Evolutionary conservation across 352 stramenopile species (phyloP), one percentile per base, ranked within the genome.

Genomic region (Phytophthora sp.): DNA sequence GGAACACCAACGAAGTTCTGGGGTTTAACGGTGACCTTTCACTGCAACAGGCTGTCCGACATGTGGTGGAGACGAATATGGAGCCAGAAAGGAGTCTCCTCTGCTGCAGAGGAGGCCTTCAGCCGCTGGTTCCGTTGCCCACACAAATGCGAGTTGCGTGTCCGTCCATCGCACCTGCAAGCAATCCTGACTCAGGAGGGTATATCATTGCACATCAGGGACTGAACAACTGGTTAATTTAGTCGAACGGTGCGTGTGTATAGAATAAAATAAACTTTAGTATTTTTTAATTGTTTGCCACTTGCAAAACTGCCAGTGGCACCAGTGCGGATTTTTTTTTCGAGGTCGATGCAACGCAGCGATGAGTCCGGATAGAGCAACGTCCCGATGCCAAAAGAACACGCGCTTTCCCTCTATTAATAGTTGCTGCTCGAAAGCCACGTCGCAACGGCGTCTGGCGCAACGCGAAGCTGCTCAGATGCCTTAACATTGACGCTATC

Each of bases 1-100:
- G 39, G 59, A 61, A 67, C 39, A 47, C 58, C 13, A 47, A 5
- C n/a, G 58, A 66, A 61, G 58, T n/a, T n/a, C n/a, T n/a, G n/a
- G 24, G 38, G 38, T 7, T 47, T 39, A 27, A 42, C 51, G 31
- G 53, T 59, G 35, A 36, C 51, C 11, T 24, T 47, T 58, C 21
- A 58, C 18, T n/a, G 36, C 51, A 58, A 29, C 24, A 31, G 24
- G 20, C 47, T 54, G 26, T 38, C 46, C 16, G 20, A 41, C 38
- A 56, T 42, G 57, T 51, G 31, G 33, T 49, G 15, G 16, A 27
- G 50, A 29, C 45, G 26, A n/a, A n/a, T 15, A 46, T 41, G 55
- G 12, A 30, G 56, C 24, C 57, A 65, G 57, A 65, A 45, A 65
- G 57, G 18, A 51, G 23, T 53, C 20, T 24, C 3, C 15, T 20